Conservation (phyloP, 192 early-diverging fungal species). For the Coemansia sp. region DNA sequence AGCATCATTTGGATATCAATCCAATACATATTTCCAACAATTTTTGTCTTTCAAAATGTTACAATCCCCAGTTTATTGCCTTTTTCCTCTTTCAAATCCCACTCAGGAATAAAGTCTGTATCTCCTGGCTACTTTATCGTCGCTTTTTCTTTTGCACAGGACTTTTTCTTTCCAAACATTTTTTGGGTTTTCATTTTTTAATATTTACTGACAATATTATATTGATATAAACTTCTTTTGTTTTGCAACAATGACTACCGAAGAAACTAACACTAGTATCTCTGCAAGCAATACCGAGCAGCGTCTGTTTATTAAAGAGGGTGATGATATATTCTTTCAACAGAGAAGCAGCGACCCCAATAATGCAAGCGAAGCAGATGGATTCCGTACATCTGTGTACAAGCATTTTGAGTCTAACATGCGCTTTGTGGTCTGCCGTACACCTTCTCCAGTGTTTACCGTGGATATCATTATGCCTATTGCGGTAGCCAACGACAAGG, state of each 20-base stretch:
- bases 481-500: conserved; percentile 61
- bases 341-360: conserved; percentile 9
- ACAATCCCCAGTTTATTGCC: too few species aligned
- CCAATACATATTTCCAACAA: too few species aligned
- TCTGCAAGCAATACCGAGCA: neutral
- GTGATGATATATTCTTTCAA: conserved; percentile 28
- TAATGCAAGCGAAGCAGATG: neutral
- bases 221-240: neutral
- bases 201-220: neutral
- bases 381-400: conserved; percentile 50
- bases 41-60: too few species aligned
- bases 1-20: too few species aligned
- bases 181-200: too few species aligned
- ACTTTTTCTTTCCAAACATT: too few species aligned
- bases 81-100: too few species aligned
- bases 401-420: conserved; percentile 52
- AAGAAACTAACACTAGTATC: neutral
- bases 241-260: neutral
- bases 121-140: too few species aligned
- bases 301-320: conserved; percentile 33
- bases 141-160: too few species aligned
- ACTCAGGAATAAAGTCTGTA: too few species aligned
- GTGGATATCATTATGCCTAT: conserved; percentile 77
- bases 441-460: conserved; percentile 67
- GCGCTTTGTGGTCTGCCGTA: conserved; percentile 64